A percentile compares a stretch with the other conserved stretches of the same genome.
These are phyloP conservation scores for Panicum hallii DNA, from an alignment of 202 grass and related monocot species.

Conservation along the genomic window DNA sequence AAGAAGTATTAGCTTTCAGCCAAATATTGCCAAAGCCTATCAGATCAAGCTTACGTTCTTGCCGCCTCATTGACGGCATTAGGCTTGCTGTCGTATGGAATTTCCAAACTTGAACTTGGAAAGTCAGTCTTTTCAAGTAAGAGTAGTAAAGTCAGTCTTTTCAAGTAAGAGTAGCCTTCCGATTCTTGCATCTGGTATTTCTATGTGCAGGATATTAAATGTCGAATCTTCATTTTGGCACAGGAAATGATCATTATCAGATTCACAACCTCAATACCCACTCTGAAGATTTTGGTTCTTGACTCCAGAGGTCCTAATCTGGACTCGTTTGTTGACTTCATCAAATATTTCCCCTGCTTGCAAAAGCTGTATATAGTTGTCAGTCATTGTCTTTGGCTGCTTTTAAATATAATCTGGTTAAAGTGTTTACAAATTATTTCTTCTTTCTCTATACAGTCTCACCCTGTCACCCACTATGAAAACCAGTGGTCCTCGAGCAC, in stretches of 20 bases:
- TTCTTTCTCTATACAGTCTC: neutral
- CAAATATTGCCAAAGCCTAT: too few species aligned
- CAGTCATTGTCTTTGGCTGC: too few species aligned
- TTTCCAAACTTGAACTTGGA: conserved; percentile 20
- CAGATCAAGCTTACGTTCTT: too few species aligned
- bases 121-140: too few species aligned
- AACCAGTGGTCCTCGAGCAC: neutral
- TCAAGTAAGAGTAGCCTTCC: neutral
- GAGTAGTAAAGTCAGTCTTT: neutral
- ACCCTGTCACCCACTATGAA: neutral
- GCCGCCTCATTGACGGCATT: neutral
- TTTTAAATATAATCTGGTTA: neutral
- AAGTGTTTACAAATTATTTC: neutral
- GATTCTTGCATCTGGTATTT: neutral
- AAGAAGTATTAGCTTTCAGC: too few species aligned
- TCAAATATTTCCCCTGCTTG: too few species aligned
- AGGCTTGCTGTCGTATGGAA: neutral
- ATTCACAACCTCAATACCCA: conserved; percentile 14
- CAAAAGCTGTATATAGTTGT: neutral
- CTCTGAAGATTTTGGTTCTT: conserved; percentile 13
- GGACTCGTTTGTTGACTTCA: neutral
- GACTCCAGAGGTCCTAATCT: conserved; percentile 34
- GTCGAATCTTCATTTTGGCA: neutral
- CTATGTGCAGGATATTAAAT: neutral
- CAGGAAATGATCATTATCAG: neutral